Conservation (phyloP, 1,284 basidiomycete genomes). For the Heimioporus retisporus region DNA sequence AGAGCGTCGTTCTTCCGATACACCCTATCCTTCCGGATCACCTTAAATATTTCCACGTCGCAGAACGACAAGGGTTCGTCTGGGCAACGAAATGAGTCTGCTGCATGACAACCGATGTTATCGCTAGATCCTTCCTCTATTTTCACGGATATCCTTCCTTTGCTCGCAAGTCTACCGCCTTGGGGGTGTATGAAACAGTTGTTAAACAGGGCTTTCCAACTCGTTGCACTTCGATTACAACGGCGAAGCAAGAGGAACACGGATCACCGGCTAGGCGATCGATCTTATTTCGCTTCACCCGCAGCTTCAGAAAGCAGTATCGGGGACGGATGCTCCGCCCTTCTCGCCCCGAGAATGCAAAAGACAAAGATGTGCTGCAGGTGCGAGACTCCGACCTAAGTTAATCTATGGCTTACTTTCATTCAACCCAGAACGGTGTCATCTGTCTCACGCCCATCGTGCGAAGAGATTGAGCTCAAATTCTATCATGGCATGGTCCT, state of each 20-base stretch:
- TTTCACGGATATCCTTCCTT: conserved; percentile 84
- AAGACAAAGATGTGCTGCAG: conserved; percentile 90
- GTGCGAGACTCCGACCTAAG: conserved; percentile 48
- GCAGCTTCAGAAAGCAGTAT: conserved; percentile 70
- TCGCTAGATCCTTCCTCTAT: conserved; percentile 87
- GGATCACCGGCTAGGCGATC: conserved; percentile 82
- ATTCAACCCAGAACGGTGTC: conserved; percentile 75
- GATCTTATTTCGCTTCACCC: conserved; percentile 79
- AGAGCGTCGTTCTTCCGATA: too few species aligned
- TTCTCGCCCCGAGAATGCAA: conserved; percentile 76
- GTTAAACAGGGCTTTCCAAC: conserved; percentile 80
- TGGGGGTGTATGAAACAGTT: conserved; percentile 75
- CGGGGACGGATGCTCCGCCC: conserved; percentile 80
- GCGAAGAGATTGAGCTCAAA: conserved; percentile 87
- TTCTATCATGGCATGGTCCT: conserved; percentile 79
- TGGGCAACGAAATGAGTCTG: not conserved
- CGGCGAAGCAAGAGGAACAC: conserved; percentile 70
- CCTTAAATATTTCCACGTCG: too few species aligned
- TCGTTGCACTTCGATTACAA: conserved; percentile 73
- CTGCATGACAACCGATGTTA: conserved; percentile 12
- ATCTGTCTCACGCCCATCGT: conserved; percentile 86
- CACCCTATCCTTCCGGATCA: too few species aligned
- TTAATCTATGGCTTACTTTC: conserved; percentile 10
- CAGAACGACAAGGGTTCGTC: not conserved
- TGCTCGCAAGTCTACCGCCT: conserved; percentile 71